Base-by-base conservation (phyloP, 2,329 filamentous ascomycete genomes). In the Cryphonectria nitschkei region DNA sequence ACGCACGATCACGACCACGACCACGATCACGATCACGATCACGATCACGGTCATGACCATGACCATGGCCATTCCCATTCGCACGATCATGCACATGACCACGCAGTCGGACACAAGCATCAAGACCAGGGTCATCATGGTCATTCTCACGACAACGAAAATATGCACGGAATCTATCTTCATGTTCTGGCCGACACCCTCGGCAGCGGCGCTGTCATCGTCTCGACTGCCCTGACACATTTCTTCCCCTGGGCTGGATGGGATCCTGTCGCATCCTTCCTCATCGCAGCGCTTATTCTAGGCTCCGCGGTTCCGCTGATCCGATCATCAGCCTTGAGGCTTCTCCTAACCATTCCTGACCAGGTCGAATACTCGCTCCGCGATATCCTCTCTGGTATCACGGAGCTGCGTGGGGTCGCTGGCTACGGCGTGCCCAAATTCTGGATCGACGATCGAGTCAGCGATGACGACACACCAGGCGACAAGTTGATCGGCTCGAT, bases 131-230 rank as follows among this genome's bases (percentile, higher is more conserved):
- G 14, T 8, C 39, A 76, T 62, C 79, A 79, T 73, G 77, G 77
- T 29, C 86, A 89, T 75, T 82, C 83, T n/a, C 92, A 95, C 77
- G 92, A 94, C 73, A 97, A 97, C 79, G 96, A 99, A 77, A 99
- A 99, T 78, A 98, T 99, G 95, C 83, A 96, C 76, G 96, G 96
- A 16, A 98, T 99, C 75, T 99, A 97, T 81, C 85, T 99, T 29
- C 96, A 99, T 78, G 93, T 99, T 66, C 86, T 98, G 39, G 96
- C 96, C 7, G 96, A 99, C 79, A 97, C 96, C 0, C 89, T 98
- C 41, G 96, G 96, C 37, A 98, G 95, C 68, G 92, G 95, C 1
- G 96, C 96, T 0, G 96, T 99, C 64, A 97, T 99, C 73, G 89
- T 94, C 46, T 98, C 94, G 9, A 99, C 96, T 0, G 84, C 93